Evolutionary conservation across 2,329 filamentous ascomycete species (phyloP), one percentile per base, ranked within the genome.

Genomic region (Stachybotrys echinatus): DNA sequence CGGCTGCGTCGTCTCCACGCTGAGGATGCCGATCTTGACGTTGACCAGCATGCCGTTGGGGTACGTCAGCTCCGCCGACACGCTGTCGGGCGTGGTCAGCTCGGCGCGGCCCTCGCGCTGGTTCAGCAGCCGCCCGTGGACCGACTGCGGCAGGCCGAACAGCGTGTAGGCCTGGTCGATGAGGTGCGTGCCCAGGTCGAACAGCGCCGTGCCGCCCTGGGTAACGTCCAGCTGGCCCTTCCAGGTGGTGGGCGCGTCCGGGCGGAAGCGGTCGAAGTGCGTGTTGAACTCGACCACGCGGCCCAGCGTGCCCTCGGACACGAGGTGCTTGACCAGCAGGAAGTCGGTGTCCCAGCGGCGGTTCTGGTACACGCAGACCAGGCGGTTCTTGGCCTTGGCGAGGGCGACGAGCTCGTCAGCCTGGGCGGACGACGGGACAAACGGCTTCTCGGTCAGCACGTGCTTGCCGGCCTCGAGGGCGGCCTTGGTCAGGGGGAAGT

Each of bases 381-480:
- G 63, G 49, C 74, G 74, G 37, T 71, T 66, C 44, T 75, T 65
- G 51, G 76, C 65, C 54, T 74, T 66, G 10, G 84, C 79, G 46
- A 85, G 69, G 10, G 67, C 65, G 42, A 80, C 76, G 6, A 92
- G 79, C 56, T 80, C 69, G 31, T 81, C 75, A 12, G 88, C 88
- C 68, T 92, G 84, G 51, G 79, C 74, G 2, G 79, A 74, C 2
- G 84, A 87, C 19, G 88, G 85, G 12, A 89, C 87, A 64, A 92
- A 92, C 3, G 89, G 89, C 73, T 92, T 92, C 73, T 92, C 89
- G 45, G 87, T 85, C 48, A 92, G 74, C 22, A 92, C 85, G 65
- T 92, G 85, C 73, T 92, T 92, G 58, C 85, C 84, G 10, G 79
- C 74, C 62, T 85, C 75, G 45, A 92, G 74, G 0, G 85, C 84